Evolutionary conservation across 192 early-diverging fungal genomes (phyloP).

Genomic region (Coemansia sp.): DNA sequence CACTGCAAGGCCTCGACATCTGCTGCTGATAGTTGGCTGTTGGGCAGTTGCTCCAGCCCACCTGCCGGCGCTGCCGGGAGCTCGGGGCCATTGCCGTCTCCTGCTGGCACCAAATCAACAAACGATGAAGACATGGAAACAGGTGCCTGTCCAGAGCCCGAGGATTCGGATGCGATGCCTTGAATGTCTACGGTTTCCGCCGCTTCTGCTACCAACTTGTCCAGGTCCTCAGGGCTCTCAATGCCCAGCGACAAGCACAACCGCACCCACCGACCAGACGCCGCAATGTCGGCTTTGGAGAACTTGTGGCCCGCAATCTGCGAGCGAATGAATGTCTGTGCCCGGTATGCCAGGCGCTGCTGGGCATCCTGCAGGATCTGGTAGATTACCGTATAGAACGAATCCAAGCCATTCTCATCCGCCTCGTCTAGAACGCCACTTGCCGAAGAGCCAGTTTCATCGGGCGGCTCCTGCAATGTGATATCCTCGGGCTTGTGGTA

Average conservation of each 20-base stretch:
- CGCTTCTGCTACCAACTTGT: not conserved
- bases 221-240: slow-evolving; percentile 10
- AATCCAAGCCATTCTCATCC: slow-evolving; percentile 48
- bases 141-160: not conserved
- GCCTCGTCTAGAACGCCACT: slow-evolving; percentile 14
- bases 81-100: too few relatives aligned
- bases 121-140: not conserved
- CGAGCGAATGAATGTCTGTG: slow-evolving; percentile 66
- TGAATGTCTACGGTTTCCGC: not conserved
- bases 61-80: not conserved
- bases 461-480: not conserved
- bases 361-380: slow-evolving; percentile 88
- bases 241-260: slow-evolving; percentile 12
- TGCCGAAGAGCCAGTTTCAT: not conserved
- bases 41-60: not conserved
- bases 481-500: slow-evolving; percentile 15
- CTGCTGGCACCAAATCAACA: not conserved
- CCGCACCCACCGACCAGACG: slow-evolving; percentile 13
- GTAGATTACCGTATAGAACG: slow-evolving; percentile 62
- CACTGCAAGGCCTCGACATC: slow-evolving; percentile 19
- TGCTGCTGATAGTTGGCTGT: not conserved
- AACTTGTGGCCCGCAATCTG: slow-evolving; percentile 16
- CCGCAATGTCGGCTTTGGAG: slow-evolving; percentile 4
- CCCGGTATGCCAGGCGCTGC: slow-evolving; percentile 79
- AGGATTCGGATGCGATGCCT: not conserved